Evolutionary conservation across 2,329 filamentous ascomycete species (phyloP).

Genomic region (Ramichloridium luteum): DNA sequence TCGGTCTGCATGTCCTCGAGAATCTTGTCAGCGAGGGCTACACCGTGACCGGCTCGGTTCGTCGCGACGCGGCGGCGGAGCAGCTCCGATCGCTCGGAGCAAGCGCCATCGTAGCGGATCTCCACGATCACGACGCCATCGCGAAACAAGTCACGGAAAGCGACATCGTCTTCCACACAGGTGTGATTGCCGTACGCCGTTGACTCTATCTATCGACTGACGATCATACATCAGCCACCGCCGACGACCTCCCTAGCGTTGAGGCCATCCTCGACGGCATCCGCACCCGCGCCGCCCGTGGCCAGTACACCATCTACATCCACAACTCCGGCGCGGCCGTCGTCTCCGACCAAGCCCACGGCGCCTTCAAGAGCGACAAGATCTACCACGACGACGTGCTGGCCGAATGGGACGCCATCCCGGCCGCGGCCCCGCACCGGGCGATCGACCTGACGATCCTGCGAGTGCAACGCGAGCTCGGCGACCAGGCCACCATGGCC

Average conservation of each 20-base stretch:
- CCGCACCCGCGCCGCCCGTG: slow-evolving; percentile 26
- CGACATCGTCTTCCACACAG: slow-evolving; percentile 37
- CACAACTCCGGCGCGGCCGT: slow-evolving; percentile 37
- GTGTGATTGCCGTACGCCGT: background rate
- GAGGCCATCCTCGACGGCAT: slow-evolving; percentile 36
- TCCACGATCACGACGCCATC: slow-evolving; percentile 32
- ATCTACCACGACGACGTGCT: slow-evolving; percentile 34
- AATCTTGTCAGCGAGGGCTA: slow-evolving; percentile 29
- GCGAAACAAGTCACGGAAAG: slow-evolving; percentile 25
- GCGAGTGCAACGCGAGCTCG: slow-evolving; percentile 25
- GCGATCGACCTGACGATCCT: slow-evolving; percentile 36
- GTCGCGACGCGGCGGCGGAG: slow-evolving; percentile 27
- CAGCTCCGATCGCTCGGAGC: slow-evolving; percentile 28
- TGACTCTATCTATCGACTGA: background rate
- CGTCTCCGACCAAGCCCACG: slow-evolving; percentile 28
- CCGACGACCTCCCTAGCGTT: slow-evolving; percentile 36
- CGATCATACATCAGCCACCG: slow-evolving; percentile 26
- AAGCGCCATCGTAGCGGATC: slow-evolving; percentile 29
- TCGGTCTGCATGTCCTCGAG: slow-evolving; percentile 37
- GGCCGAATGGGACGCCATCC: slow-evolving; percentile 30
- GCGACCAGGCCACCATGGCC: slow-evolving; percentile 32
- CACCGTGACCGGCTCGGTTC: slow-evolving; percentile 31
- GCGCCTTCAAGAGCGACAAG: slow-evolving; percentile 26
- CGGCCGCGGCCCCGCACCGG: slow-evolving; percentile 34
- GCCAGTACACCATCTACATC: slow-evolving; percentile 35